Evolutionary conservation across 805 yeast species (phyloP), one percentile per base, ranked within the genome.

Genomic region (Suhomyces emberorum): DNA sequence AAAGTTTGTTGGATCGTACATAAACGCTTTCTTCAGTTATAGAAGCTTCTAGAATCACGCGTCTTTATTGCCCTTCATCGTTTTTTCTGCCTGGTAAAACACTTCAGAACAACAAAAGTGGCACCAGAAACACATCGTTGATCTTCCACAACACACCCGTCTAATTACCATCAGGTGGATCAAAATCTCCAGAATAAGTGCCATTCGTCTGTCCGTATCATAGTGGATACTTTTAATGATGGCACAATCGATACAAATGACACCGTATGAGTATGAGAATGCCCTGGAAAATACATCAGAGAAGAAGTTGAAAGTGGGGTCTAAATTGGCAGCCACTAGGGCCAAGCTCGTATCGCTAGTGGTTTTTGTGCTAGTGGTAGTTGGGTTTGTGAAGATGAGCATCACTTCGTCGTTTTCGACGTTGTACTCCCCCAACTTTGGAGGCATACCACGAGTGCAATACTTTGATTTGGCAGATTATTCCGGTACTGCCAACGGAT

Each of bases 391-490:
- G 15, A 24, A 16, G 21, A 8, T 24, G 23, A 17, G 18, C 12
- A 8, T 30, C 9, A 12, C 30, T 4, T n/a, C 19, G 9, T 10
- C 28, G 10, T 22, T 17, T 3, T 9, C 39, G 4, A 14, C 46
- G 9, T 31, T 54, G 27, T 65, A 68, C 46, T 44, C 50, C 10
- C 74, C 74, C 10, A 48, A 59, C 39, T 63, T 69, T 41, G 19
- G 35, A 20, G 23, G 40, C 12, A 44, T 49, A 23, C 58, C 63
- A 3, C 43, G 48, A 28, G 87, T 86, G 8, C 80, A 75, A 47
- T 84, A 75, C 51, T 87, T 80, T 56, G 97, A 89, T 55, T 65
- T 89, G 50, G 71, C 68, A 14, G 73, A 82, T 42, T 79, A 77
- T 48, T 69, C 64, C 32, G 88, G 93, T 5, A 61, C 81, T 10